phyloP scores from a whole-genome alignment of 2,329 filamentous ascomycete species.

The Neobulgaria alba region DNA sequence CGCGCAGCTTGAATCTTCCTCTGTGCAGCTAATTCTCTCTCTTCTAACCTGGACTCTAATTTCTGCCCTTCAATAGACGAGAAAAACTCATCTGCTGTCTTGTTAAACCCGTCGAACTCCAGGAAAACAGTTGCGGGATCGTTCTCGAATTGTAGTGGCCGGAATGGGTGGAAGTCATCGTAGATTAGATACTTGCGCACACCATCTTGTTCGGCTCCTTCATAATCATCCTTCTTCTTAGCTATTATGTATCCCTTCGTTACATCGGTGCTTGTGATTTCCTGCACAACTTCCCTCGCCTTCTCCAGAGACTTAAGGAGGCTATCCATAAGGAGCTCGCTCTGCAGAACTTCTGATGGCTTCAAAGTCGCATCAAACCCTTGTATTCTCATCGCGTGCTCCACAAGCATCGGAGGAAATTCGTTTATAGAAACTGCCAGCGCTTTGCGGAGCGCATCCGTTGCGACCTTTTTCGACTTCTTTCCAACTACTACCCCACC shows the following conservation, averaged over 20 bases:
- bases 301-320: constrained; percentile 61
- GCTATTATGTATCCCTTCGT: constrained; percentile 85
- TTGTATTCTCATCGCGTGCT: constrained; percentile 68
- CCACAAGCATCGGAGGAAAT: constrained; percentile 77
- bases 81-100: constrained; percentile 92
- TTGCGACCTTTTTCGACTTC: constrained; percentile 63
- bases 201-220: constrained; percentile 31
- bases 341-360: constrained; percentile 60
- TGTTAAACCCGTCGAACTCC: constrained; percentile 79
- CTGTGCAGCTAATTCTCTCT: constrained; percentile 73
- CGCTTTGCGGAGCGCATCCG: constrained; percentile 69
- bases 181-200: constrained; percentile 52
- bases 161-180: constrained; percentile 92
- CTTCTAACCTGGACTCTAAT: constrained; percentile 71
- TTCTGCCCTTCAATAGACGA: constrained; percentile 94
- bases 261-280: constrained; percentile 55
- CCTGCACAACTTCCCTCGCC: constrained; percentile 60
- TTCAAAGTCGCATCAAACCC: constrained; percentile 61
- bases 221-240: constrained; percentile 40
- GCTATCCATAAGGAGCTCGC: constrained; percentile 53
- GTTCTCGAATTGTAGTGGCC: constrained; percentile 68
- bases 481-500: constrained; percentile 45
- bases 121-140: constrained; percentile 60
- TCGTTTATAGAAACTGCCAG: constrained; percentile 81
- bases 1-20: constrained; percentile 79